Conservation (phyloP, 345 rosid species). For the Citrus medica region DNA sequence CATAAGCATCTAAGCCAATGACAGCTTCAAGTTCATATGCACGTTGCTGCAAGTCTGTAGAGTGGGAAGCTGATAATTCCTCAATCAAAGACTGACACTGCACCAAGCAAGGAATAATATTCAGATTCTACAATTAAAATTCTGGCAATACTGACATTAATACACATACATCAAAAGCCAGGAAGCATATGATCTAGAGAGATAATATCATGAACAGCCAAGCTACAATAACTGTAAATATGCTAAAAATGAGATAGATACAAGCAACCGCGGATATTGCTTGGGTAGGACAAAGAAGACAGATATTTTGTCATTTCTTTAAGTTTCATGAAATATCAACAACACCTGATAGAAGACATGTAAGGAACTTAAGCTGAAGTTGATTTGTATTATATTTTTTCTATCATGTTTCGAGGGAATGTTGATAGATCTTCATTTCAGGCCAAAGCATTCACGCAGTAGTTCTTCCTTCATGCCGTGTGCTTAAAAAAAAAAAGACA, state of each 20-base stretch:
- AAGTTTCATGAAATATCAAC: neutral
- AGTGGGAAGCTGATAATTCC: conserved; percentile 88
- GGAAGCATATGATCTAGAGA: neutral
- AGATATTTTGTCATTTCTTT: neutral
- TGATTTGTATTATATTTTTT: neutral
- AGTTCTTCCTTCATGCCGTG: too few relatives aligned
- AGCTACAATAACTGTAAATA: neutral
- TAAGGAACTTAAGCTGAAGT: neutral
- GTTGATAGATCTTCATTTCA: neutral
- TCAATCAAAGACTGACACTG: conserved; percentile 93
- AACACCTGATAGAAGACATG: neutral
- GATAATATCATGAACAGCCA: neutral
- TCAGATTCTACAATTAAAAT: neutral
- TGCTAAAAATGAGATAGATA: neutral
- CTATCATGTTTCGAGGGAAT: neutral
- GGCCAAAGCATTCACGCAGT: neutral
- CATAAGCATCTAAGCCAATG: conserved; percentile 55
- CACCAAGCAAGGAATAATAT: conserved; percentile 19
- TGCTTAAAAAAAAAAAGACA: neutral
- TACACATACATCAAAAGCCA: neutral
- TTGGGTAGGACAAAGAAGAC: neutral
- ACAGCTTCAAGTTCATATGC: conserved; percentile 93
- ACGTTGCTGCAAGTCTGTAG: conserved; percentile 97
- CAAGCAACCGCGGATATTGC: too few relatives aligned
- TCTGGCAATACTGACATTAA: neutral